Percentiles rank a stretch among this genome's conserved stretches.
phyloP scores from a whole-genome alignment of 1,139 yeast species.

The Taphrina deformans region DNA sequence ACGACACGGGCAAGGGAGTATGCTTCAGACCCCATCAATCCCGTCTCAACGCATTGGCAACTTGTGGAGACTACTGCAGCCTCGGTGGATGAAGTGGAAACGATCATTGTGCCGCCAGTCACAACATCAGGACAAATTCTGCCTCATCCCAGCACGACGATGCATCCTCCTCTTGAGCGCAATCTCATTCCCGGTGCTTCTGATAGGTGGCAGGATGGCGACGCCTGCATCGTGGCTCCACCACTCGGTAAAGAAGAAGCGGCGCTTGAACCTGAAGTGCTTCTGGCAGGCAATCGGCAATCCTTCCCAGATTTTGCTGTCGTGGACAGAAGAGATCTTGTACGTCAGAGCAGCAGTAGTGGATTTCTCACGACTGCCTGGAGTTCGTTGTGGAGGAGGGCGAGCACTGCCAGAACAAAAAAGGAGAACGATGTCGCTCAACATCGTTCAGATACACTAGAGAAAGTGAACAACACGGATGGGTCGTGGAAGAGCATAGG shows the following conservation, averaged over 20 bases:
- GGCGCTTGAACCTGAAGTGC: background rate
- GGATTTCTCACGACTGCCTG: constrained; percentile 13
- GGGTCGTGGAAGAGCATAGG: background rate
- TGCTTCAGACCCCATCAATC: background rate
- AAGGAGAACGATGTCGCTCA: constrained; percentile 30
- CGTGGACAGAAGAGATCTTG: background rate
- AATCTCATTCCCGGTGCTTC: constrained; percentile 6
- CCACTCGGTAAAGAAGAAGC: background rate
- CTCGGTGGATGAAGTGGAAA: background rate
- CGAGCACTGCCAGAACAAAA: constrained; percentile 21
- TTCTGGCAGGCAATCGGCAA: constrained; percentile 28
- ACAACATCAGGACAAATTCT: background rate
- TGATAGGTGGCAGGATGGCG: constrained; percentile 19
- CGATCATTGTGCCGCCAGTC: background rate
- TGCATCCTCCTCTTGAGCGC: no score
- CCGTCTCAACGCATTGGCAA: background rate
- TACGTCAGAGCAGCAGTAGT: constrained; percentile 2
- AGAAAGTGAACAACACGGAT: background rate
- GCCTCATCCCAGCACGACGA: background rate
- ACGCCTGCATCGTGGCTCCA: background rate
- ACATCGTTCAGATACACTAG: constrained; percentile 3
- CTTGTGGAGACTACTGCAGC: background rate
- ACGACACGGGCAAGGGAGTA: background rate
- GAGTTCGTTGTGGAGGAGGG: constrained; percentile 28
- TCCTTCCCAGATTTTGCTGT: constrained; percentile 28